Evolutionary conservation across 2,329 filamentous ascomycete species (phyloP).

Genomic region (Cordyceps farinosa): DNA sequence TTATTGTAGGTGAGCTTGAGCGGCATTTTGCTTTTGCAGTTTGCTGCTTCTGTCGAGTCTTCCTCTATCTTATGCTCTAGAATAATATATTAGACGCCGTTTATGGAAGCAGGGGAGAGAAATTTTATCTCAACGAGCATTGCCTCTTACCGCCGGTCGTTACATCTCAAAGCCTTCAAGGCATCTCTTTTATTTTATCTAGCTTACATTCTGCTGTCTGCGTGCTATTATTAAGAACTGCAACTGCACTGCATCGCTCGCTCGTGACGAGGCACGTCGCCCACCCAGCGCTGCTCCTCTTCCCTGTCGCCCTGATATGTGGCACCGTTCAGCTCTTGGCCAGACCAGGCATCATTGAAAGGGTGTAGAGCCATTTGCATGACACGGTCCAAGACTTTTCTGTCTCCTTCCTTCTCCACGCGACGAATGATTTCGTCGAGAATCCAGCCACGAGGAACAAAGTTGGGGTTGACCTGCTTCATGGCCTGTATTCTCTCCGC

Average conservation of each 20-base stretch:
- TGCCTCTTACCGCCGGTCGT: slow-evolving; percentile 73
- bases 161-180: slow-evolving; percentile 43
- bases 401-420: slow-evolving; percentile 79
- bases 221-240: slow-evolving; percentile 61
- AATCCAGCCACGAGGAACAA: slow-evolving; percentile 86
- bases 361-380: slow-evolving; percentile 83
- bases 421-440: slow-evolving; percentile 88
- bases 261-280: slow-evolving; percentile 74
- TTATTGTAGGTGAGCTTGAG: slow-evolving; percentile 70
- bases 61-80: slow-evolving; percentile 72
- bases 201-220: neutral
- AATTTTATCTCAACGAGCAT: slow-evolving; percentile 53
- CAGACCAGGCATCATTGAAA: slow-evolving; percentile 74
- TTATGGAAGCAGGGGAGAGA: slow-evolving; percentile 70
- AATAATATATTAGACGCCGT: slow-evolving; percentile 54
- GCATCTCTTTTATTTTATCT: neutral
- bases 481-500: slow-evolving; percentile 65
- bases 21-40: slow-evolving; percentile 36
- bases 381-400: slow-evolving; percentile 70
- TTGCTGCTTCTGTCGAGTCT: slow-evolving; percentile 55
- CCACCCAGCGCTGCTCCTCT: slow-evolving; percentile 79
- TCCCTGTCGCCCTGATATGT: slow-evolving; percentile 57
- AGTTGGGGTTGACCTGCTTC: slow-evolving; percentile 89
- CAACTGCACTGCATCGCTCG: slow-evolving; percentile 92
- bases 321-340: slow-evolving; percentile 44